phyloP scores from a whole-genome alignment of 2,329 filamentous ascomycete species.

The Diaporthe vaccinii region DNA sequence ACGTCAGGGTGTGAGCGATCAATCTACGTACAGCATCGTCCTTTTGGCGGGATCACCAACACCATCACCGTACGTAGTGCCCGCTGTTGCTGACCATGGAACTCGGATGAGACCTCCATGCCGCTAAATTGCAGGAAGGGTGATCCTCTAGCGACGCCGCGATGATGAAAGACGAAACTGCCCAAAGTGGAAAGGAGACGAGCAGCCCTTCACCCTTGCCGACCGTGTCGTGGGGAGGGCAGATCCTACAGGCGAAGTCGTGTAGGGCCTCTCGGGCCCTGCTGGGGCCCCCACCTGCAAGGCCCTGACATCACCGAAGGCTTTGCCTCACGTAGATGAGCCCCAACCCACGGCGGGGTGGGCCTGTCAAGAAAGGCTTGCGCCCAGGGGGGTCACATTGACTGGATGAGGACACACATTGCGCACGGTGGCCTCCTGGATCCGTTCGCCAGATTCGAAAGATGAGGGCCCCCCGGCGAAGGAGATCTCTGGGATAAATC shows the following conservation, averaged over 20 bases:
- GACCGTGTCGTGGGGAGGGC: neutral
- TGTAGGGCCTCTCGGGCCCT: neutral
- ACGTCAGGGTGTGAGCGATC: constrained; percentile 12
- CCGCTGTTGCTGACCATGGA: constrained; percentile 9
- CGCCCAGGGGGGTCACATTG: neutral
- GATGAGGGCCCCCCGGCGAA: neutral
- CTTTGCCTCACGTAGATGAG: constrained; percentile 33
- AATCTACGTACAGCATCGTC: constrained; percentile 13
- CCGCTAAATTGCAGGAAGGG: constrained; percentile 31
- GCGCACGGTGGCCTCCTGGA: constrained; percentile 34
- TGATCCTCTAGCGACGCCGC: constrained; percentile 25
- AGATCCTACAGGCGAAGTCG: constrained; percentile 7
- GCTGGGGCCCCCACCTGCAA: constrained; percentile 16
- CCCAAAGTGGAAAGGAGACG: neutral
- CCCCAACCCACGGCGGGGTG: constrained; percentile 30
- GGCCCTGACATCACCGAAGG: constrained; percentile 37
- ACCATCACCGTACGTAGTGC: neutral
- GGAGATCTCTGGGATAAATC: constrained; percentile 17
- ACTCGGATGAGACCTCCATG: constrained; percentile 8
- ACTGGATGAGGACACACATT: constrained; percentile 5
- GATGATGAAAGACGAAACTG: neutral
- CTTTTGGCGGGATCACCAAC: neutral
- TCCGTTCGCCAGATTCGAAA: constrained; percentile 33
- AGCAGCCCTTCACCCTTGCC: constrained; percentile 5
- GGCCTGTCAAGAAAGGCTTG: constrained; percentile 19